Evolutionary conservation across 306 rosid species (phyloP).

Genomic region (Corylus americana): DNA sequence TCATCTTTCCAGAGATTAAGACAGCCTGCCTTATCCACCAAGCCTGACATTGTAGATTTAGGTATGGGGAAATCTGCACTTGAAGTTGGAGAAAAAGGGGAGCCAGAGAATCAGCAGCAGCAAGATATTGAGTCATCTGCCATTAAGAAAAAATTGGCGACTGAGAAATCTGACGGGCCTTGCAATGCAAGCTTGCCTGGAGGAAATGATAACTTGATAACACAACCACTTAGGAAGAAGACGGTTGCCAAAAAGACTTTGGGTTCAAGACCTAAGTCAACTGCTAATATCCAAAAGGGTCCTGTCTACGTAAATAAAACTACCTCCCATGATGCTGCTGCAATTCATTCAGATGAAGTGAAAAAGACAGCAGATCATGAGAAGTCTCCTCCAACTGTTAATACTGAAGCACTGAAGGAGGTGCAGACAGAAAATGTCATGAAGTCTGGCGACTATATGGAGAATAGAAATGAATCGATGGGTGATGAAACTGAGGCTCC

Average conservation of each 20-base stretch:
- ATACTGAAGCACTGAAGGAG: slow-evolving; percentile 26
- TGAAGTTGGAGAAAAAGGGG: slow-evolving; percentile 30
- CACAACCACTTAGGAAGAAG: slow-evolving; percentile 47
- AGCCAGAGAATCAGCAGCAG: slow-evolving; percentile 31
- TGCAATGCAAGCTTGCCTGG: slow-evolving; percentile 31
- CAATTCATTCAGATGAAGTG: slow-evolving; percentile 25
- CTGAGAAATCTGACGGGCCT: slow-evolving; percentile 36
- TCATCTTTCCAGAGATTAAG: slow-evolving; percentile 28
- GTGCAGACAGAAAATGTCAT: slow-evolving; percentile 21
- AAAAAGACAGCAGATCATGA: slow-evolving; percentile 27
- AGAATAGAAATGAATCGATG: slow-evolving; percentile 35
- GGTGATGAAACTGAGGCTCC: slow-evolving; percentile 82
- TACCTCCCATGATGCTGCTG: slow-evolving; percentile 25
- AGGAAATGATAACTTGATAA: slow-evolving; percentile 31
- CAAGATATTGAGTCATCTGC: slow-evolving; percentile 36
- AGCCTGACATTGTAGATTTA: slow-evolving; percentile 32
- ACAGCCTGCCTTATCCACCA: slow-evolving; percentile 30
- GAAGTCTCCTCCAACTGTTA: slow-evolving; percentile 35
- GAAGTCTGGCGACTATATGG: slow-evolving; percentile 28
- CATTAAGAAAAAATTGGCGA: slow-evolving; percentile 32
- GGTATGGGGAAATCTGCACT: slow-evolving; percentile 30
- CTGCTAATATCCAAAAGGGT: slow-evolving; percentile 41
- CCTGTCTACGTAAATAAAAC: slow-evolving; percentile 40
- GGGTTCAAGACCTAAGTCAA: slow-evolving; percentile 60
- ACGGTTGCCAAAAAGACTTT: slow-evolving; percentile 51